These are phyloP conservation scores for Pseudogymnoascus sp. DNA, from an alignment of 2,329 filamentous ascomycete species.

Conservation along the genomic window DNA sequence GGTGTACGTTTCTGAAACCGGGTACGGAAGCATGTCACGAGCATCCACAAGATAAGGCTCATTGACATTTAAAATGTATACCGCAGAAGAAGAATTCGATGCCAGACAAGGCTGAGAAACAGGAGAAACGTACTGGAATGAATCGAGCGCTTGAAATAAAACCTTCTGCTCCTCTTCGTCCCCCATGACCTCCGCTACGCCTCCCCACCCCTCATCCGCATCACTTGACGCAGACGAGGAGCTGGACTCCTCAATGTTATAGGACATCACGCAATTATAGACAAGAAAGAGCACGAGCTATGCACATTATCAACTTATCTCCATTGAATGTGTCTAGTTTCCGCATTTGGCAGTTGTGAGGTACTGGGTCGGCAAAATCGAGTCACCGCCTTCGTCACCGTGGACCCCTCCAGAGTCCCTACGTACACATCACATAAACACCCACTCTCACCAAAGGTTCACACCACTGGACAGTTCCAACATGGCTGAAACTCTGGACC, in stretches of 20 bases:
- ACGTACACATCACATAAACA: not conserved
- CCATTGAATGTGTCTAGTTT: not conserved
- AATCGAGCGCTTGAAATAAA: slow-evolving; percentile 76
- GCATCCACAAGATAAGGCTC: not conserved
- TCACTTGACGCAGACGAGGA: not conserved
- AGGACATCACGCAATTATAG: not conserved
- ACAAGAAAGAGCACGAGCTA: not conserved
- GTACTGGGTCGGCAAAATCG: not conserved
- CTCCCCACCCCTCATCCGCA: slow-evolving; percentile 4
- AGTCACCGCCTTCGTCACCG: slow-evolving; percentile 1
- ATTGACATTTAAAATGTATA: slow-evolving; percentile 4
- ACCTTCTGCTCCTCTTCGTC: slow-evolving; percentile 77
- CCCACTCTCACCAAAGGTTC: not conserved
- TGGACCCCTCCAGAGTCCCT: slow-evolving; percentile 2
- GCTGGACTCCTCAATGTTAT: slow-evolving; percentile 4
- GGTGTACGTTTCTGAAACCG: not conserved
- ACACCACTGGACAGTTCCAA: not conserved
- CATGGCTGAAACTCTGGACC: not conserved
- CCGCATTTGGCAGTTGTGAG: not conserved
- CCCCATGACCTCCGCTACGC: slow-evolving; percentile 32
- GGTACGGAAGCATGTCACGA: slow-evolving; percentile 9
- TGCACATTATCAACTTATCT: not conserved
- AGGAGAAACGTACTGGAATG: slow-evolving; percentile 63
- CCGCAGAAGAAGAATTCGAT: not conserved
- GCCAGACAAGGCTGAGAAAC: not conserved